These are phyloP conservation scores for Chrysochromulina parva DNA, from an alignment of 78 protist genomes.

Conservation along the genomic window DNA sequence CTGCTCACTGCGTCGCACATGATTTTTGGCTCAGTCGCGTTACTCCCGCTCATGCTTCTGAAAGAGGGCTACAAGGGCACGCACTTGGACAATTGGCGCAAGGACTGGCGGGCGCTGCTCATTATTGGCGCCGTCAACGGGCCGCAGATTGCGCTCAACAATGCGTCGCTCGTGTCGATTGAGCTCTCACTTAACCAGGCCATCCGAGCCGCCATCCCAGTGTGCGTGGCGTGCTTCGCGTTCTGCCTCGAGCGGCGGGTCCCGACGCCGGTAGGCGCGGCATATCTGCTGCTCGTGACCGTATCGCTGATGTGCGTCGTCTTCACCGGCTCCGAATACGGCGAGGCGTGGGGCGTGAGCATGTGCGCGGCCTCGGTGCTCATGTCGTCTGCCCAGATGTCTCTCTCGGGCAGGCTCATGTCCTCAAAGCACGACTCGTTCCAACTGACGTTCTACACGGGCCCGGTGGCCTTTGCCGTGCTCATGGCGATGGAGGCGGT, in stretches of 20 bases:
- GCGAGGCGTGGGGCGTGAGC: neutral
- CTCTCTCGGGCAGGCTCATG: neutral
- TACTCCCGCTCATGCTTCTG: neutral
- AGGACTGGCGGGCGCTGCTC: neutral
- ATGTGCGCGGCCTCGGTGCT: neutral
- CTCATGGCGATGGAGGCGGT: neutral
- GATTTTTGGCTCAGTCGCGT: neutral
- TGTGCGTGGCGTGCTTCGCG: neutral
- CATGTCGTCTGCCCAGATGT: neutral
- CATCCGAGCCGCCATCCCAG: neutral
- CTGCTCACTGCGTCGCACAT: neutral
- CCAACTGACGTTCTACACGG: neutral
- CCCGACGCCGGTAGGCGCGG: too few relatives aligned
- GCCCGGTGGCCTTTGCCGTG: neutral
- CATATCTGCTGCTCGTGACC: too few relatives aligned
- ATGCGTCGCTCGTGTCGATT: neutral
- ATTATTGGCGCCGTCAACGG: neutral
- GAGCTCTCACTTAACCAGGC: conserved; percentile 9
- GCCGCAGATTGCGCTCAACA: neutral
- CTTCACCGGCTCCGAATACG: too few relatives aligned
- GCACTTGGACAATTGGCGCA: neutral
- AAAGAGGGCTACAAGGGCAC: neutral
- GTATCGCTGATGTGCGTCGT: too few relatives aligned
- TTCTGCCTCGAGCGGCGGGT: too few relatives aligned
- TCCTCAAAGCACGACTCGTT: neutral